These are phyloP conservation scores for Geotrichum aggregatum DNA, from an alignment of 1,139 yeast species.

Conservation along the genomic window DNA sequence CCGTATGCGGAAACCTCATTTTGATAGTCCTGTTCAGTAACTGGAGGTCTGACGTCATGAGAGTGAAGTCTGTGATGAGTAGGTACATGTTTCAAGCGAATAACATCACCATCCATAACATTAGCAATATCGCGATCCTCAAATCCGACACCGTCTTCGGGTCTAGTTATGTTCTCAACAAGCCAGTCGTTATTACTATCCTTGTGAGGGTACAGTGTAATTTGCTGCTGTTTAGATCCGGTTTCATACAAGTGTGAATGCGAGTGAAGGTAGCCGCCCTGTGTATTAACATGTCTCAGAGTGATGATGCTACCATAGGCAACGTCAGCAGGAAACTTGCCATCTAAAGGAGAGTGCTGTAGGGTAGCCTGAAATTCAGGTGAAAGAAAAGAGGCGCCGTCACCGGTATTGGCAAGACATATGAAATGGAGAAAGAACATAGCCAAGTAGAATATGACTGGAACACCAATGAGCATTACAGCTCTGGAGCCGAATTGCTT, in stretches of 20 bases:
- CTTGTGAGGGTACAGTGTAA: slow-evolving; percentile 84
- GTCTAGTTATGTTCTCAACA: slow-evolving; percentile 48
- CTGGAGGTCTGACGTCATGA: slow-evolving; percentile 93
- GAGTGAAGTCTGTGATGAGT: slow-evolving; percentile 87
- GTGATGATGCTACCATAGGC: slow-evolving; percentile 79
- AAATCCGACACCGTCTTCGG: slow-evolving; percentile 27
- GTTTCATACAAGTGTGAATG: slow-evolving; percentile 80
- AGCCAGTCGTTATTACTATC: slow-evolving; percentile 86
- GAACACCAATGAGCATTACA: slow-evolving; percentile 60
- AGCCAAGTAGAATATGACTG: slow-evolving; percentile 58
- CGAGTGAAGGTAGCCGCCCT: slow-evolving; percentile 94
- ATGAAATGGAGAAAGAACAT: slow-evolving; percentile 80
- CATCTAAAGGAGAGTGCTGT: slow-evolving; percentile 65
- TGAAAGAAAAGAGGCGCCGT: slow-evolving; percentile 84
- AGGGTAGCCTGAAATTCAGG: slow-evolving; percentile 82
- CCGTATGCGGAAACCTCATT: slow-evolving; percentile 94
- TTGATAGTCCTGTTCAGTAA: slow-evolving; percentile 90
- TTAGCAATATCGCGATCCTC: slow-evolving; percentile 45
- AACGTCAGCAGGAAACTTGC: slow-evolving; percentile 66
- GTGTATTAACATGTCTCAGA: slow-evolving; percentile 76
- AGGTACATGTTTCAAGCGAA: slow-evolving; percentile 67
- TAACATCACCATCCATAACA: slow-evolving; percentile 69
- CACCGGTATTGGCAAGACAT: slow-evolving; percentile 70
- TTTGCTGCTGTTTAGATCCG: slow-evolving; percentile 93
- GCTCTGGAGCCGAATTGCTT: slow-evolving; percentile 58